Conservation (phyloP, 352 stramenopile species). For the Phytopythium sindhum region DNA sequence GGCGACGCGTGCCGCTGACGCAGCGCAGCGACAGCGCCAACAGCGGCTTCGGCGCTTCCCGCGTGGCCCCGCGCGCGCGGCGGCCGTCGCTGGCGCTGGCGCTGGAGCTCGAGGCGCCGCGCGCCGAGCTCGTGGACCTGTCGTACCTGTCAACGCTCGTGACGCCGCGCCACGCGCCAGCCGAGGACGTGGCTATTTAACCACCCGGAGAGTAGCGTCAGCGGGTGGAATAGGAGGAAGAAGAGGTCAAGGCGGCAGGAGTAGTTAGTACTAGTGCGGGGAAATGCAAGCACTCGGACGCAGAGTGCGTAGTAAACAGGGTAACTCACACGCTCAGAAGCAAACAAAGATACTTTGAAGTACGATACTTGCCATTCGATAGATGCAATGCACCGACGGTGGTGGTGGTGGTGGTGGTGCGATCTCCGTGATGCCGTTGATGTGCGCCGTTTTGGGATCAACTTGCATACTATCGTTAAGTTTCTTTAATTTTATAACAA, state of each 20-base stretch:
- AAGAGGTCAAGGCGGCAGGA: too few species aligned
- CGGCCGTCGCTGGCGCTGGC: conserved; percentile 17
- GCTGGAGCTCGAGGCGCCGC: conserved; percentile 18
- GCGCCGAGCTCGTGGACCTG: conserved; percentile 33
- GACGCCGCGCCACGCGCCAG: conserved; percentile 22
- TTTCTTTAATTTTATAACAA: not conserved
- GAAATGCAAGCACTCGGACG: not conserved
- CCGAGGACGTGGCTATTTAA: conserved; percentile 30
- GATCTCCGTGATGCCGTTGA: too few species aligned
- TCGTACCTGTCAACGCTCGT: conserved; percentile 49
- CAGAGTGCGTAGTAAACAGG: not conserved
- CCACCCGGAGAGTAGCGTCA: not conserved
- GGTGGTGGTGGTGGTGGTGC: too few species aligned
- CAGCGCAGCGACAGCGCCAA: conserved; percentile 12
- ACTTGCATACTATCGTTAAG: too few species aligned
- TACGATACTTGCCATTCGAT: too few species aligned
- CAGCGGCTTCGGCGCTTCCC: conserved; percentile 16
- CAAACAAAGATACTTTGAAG: too few species aligned
- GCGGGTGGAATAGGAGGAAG: too few species aligned
- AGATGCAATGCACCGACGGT: too few species aligned
- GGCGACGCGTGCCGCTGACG: not conserved
- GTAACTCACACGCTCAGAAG: too few species aligned
- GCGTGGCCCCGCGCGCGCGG: conserved; percentile 10
- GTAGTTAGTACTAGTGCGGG: not conserved
- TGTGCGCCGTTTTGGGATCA: not conserved